These are phyloP conservation scores for Auricularia heimuer DNA, from an alignment of 768 basidiomycete species.

Conservation along the genomic window DNA sequence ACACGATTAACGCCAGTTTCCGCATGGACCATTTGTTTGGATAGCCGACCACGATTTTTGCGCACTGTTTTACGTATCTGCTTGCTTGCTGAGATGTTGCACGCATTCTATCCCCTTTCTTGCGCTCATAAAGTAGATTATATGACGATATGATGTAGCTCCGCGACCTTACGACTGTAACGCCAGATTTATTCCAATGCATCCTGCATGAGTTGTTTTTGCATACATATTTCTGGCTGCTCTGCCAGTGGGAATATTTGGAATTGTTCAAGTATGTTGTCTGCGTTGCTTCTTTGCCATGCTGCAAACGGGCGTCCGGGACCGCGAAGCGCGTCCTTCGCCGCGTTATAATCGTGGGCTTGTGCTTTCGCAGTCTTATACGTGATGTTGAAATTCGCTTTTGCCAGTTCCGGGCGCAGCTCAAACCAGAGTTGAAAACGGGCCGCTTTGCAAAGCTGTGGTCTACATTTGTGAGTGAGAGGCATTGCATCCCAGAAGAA, in stretches of 20 bases:
- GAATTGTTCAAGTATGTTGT: background rate
- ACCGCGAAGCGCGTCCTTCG: constrained; percentile 39
- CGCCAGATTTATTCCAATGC: background rate
- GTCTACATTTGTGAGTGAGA: constrained; percentile 26
- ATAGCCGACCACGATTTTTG: too few relatives aligned
- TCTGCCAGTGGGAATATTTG: background rate
- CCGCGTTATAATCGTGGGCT: constrained; percentile 37
- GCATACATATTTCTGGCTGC: background rate
- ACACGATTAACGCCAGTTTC: too few relatives aligned
- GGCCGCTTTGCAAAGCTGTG: constrained; percentile 42
- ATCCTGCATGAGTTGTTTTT: background rate
- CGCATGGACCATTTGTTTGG: too few relatives aligned
- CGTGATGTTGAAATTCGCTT: background rate
- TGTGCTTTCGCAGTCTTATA: constrained; percentile 6
- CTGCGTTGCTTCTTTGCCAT: constrained; percentile 30
- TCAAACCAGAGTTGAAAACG: constrained; percentile 38
- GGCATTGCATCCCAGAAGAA: too few relatives aligned
- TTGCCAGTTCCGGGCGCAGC: background rate
- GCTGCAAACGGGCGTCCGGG: constrained; percentile 42
- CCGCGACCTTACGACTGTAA: background rate
- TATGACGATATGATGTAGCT: too few relatives aligned
- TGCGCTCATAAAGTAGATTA: too few relatives aligned
- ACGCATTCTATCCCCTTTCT: too few relatives aligned
- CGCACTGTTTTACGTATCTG: too few relatives aligned
- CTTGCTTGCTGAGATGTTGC: too few relatives aligned